Percentiles rank a stretch among this genome's conserved stretches.
Conservation (phyloP, 179 eudicot species). For the Drosera spatulata region DNA sequence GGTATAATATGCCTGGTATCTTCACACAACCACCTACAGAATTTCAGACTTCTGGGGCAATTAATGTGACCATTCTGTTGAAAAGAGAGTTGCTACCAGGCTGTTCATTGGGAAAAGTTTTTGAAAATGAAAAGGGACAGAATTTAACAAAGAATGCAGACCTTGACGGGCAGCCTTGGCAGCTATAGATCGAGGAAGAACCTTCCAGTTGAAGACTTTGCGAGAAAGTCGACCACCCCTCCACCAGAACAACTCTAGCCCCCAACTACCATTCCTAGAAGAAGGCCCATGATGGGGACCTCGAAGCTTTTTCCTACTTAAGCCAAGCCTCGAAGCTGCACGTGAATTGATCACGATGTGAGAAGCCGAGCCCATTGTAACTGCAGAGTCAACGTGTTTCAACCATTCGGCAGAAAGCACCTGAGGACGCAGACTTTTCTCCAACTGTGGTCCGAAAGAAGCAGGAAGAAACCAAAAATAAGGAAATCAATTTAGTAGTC, state of each 20-base stretch:
- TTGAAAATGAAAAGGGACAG: background rate
- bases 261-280: conserved; percentile 44
- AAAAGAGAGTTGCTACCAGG: background rate
- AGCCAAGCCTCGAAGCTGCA: conserved; percentile 39
- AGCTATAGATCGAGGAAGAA: conserved; percentile 63
- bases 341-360: conserved; percentile 55
- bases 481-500: background rate
- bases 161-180: conserved; percentile 91
- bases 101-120: too few relatives aligned
- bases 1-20: conserved; percentile 64
- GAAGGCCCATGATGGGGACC: conserved; percentile 29
- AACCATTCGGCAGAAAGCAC: conserved; percentile 80
- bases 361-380: conserved; percentile 70
- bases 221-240: conserved; percentile 92
- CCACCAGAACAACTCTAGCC: conserved; percentile 81
- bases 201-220: conserved; percentile 75
- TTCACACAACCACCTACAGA: conserved; percentile 62
- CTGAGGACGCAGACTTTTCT: conserved; percentile 54
- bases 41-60: conserved; percentile 12
- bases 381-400: conserved; percentile 66
- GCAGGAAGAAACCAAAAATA: conserved; percentile 8
- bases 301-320: conserved; percentile 38
- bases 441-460: conserved; percentile 46
- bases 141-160: conserved; percentile 12
- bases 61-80: conserved; percentile 4